Conservation (phyloP, 148 eudicot genomes). For the Rhododendron ferrugineum region DNA sequence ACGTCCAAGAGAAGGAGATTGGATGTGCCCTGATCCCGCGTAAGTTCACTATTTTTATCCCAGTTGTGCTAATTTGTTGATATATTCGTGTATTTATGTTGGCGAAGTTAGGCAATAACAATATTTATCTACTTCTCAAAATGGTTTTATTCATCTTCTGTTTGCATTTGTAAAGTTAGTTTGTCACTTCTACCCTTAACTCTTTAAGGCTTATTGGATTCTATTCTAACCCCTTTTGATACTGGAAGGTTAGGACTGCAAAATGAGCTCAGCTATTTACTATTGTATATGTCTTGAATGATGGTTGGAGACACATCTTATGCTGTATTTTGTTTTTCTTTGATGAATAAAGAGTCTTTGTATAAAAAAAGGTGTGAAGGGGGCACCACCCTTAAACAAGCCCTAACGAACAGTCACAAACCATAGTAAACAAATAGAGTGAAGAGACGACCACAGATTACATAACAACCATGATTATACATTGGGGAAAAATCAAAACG, state of each 20-base stretch:
- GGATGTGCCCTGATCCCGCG: conserved; percentile 80
- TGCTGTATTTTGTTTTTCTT: neutral
- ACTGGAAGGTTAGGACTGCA: neutral
- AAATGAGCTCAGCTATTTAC: neutral
- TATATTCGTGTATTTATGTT: neutral
- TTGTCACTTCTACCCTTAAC: neutral
- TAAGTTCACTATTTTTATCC: conserved; percentile 29
- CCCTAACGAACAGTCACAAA: too few relatives aligned
- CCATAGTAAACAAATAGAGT: too few relatives aligned
- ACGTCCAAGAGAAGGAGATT: conserved; percentile 93
- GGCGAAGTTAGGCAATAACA: neutral
- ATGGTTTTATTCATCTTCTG: neutral
- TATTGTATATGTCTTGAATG: neutral
- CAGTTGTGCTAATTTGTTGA: neutral
- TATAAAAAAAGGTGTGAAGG: neutral
- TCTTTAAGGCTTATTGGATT: neutral
- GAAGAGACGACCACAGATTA: too few relatives aligned
- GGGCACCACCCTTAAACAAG: neutral
- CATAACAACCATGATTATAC: too few relatives aligned
- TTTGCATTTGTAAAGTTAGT: neutral
- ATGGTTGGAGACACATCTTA: neutral
- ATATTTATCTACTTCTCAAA: neutral
- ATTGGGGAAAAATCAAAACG: too few relatives aligned
- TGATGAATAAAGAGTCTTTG: neutral
- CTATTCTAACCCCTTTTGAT: neutral